Evolutionary conservation across 192 early-diverging fungal species (phyloP), one percentile per base, ranked within the genome.

Genomic region (Jimgerdemannia flammicorona): DNA sequence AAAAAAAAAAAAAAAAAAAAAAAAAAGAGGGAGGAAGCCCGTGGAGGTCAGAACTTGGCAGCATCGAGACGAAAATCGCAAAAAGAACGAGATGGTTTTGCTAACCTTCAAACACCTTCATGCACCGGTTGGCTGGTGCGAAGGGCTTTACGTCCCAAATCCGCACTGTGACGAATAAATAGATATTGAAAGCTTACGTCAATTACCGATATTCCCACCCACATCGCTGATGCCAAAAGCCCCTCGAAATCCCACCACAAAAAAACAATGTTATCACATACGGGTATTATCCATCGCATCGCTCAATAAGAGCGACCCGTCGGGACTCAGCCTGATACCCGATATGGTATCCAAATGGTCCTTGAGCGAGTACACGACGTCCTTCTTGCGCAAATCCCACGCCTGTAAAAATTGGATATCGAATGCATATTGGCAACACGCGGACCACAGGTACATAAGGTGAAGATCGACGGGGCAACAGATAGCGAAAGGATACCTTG

Each of bases 141-240:
- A 95, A 98, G 3, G 96, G 98, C 42, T 94, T 94, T 3, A 98
- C 87, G 82, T 99, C 95, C 98, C 98, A 99, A 43, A 96, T 90
- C 20, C 94, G 86, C 11, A 95, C 95, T 82, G 70, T 19, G 49
- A 14, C 29, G 73, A 17, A 44, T 41, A 14, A 43, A 17, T 39
- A 10, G 59, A 44, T 42, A 44, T 40, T 54, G 29, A 29, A 29
- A 29, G 29, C 1, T 65, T 65, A 18, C 64, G 64, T 18, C 64
- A 65, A 1, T 65, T 40, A 41, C 29, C 29, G 29, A 29, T 29
- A 29, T 29, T 29, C 29, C 29, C 29, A 29, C 29, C 29, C 29
- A 29, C 29, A 29, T 29, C 29, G 29, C 29, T 29, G 29, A 29
- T 29, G 29, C 29, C 29, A 29, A 29, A 29, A 29, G 29, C 29